Evolutionary conservation across 2,329 filamentous ascomycete genomes (phyloP).

Genomic region (Pseudodiploospora longispora): DNA sequence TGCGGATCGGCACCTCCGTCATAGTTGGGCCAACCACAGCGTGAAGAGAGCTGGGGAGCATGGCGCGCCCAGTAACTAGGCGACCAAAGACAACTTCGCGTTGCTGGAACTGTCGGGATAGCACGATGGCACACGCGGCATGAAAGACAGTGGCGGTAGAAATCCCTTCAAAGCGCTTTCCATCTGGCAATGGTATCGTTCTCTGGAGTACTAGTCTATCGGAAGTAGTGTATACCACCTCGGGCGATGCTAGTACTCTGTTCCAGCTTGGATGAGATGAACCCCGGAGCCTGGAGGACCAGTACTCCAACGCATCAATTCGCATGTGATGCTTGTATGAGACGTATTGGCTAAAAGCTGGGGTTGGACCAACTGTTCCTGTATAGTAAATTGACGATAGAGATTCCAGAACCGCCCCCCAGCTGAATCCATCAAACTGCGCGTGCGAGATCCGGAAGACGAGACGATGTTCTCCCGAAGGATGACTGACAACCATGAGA

Average conservation of each 20-base stretch:
- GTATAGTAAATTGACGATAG: not conserved
- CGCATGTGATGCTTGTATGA: not conserved
- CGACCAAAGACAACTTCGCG: constrained; percentile 6
- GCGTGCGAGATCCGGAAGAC: constrained; percentile 7
- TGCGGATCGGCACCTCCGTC: constrained; percentile 2
- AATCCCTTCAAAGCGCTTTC: not conserved
- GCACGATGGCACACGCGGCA: constrained; percentile 3
- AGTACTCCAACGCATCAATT: not conserved
- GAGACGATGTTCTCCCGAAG: constrained; percentile 3
- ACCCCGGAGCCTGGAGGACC: constrained; percentile 1
- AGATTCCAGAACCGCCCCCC: constrained; percentile 3
- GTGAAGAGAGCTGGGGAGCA: constrained; percentile 4
- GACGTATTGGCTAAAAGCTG: constrained; percentile 1
- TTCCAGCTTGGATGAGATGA: constrained; percentile 1
- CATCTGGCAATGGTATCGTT: constrained; percentile 1
- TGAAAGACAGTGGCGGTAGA: constrained; percentile 2
- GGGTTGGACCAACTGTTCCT: not conserved
- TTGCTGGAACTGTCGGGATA: constrained; percentile 3
- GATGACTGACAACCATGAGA: not conserved
- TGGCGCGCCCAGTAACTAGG: constrained; percentile 6
- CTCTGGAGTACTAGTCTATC: not conserved
- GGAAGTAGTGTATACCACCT: not conserved
- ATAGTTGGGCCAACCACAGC: constrained; percentile 7
- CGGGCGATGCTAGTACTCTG: not conserved
- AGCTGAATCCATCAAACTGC: constrained; percentile 7